Conservation (phyloP, 129 eudicot genomes). For the Flaveria brownii region DNA sequence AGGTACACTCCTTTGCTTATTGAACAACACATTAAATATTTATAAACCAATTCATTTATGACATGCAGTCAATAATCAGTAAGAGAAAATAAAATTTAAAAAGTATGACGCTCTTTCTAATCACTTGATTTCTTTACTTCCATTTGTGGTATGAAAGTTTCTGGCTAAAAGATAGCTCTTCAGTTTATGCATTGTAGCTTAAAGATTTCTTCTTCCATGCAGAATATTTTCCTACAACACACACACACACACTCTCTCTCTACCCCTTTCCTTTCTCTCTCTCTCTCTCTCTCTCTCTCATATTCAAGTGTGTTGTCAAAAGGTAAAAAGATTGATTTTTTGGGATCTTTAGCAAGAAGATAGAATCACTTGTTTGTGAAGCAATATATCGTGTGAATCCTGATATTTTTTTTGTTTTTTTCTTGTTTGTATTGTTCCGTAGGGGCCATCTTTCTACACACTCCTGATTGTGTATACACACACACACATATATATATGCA, state of each 20-base stretch:
- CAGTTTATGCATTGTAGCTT: constrained; percentile 52
- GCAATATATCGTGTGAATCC: constrained; percentile 40
- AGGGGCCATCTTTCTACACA: constrained; percentile 12
- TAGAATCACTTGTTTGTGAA: constrained; percentile 42
- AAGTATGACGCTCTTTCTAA: constrained; percentile 31
- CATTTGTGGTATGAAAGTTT: constrained; percentile 41
- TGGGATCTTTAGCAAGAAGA: constrained; percentile 23
- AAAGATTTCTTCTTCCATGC: constrained; percentile 35
- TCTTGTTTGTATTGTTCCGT: constrained; percentile 29
- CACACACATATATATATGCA: background rate
- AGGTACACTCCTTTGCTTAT: no score
- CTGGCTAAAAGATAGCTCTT: constrained; percentile 35
- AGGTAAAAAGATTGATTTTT: background rate
- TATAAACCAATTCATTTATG: constrained; percentile 38
- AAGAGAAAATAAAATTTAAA: constrained; percentile 12
- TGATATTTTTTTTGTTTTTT: constrained; percentile 18
- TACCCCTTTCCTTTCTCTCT: no score
- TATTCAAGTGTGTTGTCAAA: constrained; percentile 15
- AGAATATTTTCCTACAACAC: background rate
- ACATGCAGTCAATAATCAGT: background rate
- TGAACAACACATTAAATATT: background rate
- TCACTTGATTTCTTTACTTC: constrained; percentile 45
- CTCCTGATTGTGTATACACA: background rate
- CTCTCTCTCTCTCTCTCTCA: background rate
- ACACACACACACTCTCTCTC: no score